These are phyloP conservation scores for Cordyceps farinosa DNA, from an alignment of 2,329 filamentous ascomycete species.

Conservation along the genomic window DNA sequence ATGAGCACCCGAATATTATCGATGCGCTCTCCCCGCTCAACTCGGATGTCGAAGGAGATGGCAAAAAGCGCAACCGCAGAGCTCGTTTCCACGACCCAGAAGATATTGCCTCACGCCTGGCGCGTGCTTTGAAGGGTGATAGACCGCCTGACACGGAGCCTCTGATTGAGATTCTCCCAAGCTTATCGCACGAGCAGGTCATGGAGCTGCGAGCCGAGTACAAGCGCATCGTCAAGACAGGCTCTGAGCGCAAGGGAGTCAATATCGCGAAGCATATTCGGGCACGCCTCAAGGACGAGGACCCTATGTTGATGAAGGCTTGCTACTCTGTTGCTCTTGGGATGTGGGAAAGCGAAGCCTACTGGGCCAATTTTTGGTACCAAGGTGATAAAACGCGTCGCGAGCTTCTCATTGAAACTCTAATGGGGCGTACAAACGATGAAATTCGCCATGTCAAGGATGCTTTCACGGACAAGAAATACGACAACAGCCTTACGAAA, in stretches of 20 bases:
- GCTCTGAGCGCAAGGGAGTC: conserved; percentile 68
- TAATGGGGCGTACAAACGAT: conserved; percentile 87
- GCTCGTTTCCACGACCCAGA: conserved; percentile 81
- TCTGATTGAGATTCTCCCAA: conserved; percentile 79
- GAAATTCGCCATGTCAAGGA: conserved; percentile 86
- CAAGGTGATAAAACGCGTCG: conserved; percentile 79
- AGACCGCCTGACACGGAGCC: conserved; percentile 64
- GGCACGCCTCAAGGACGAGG: conserved; percentile 66
- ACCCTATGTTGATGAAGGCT: conserved; percentile 79
- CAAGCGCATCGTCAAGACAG: conserved; percentile 82
- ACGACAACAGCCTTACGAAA: conserved; percentile 71
- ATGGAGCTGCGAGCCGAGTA: conserved; percentile 84
- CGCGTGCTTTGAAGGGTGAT: conserved; percentile 67
- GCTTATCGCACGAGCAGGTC: conserved; percentile 81
- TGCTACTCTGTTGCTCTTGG: conserved; percentile 88
- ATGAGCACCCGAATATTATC: conserved; percentile 47
- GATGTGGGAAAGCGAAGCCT: conserved; percentile 87
- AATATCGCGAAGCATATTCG: conserved; percentile 86
- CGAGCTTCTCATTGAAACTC: conserved; percentile 85
- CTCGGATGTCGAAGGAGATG: conserved; percentile 43
- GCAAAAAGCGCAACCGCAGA: conserved; percentile 52
- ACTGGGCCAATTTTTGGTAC: conserved; percentile 99
- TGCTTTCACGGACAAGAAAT: conserved; percentile 87
- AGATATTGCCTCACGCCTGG: conserved; percentile 72
- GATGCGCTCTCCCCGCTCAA: conserved; percentile 51